These are phyloP conservation scores for Claviceps arundinis DNA, from an alignment of 2,329 filamentous ascomycete species.

Conservation along the genomic window DNA sequence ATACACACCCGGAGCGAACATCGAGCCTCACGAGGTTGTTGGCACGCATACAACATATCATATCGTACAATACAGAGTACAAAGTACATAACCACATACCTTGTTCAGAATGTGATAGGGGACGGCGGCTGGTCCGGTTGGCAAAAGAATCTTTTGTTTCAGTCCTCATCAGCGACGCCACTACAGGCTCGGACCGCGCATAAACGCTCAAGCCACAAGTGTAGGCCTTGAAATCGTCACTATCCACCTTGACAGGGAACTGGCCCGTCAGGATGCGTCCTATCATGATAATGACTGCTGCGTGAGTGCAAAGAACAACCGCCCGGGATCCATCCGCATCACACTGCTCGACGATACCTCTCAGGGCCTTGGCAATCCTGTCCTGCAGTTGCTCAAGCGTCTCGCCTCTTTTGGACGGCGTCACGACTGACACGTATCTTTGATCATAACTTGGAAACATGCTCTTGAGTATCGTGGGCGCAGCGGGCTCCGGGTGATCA, in stretches of 20 bases:
- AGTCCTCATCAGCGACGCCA: too few relatives aligned
- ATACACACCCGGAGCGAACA: too few relatives aligned
- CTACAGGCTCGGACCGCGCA: conserved; percentile 11
- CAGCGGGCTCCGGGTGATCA: conserved; percentile 67
- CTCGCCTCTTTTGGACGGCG: conserved; percentile 62
- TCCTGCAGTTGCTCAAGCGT: conserved; percentile 67
- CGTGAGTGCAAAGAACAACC: conserved; percentile 76
- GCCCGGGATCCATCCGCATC: conserved; percentile 58
- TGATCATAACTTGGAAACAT: conserved; percentile 54
- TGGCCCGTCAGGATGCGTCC: conserved; percentile 68
- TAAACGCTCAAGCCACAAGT: conserved; percentile 70
- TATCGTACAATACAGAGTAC: too few relatives aligned
- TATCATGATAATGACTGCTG: conserved; percentile 76
- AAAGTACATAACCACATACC: background rate
- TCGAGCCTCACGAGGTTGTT: too few relatives aligned
- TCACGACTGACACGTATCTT: conserved; percentile 47
- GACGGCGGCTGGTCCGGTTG: conserved; percentile 3
- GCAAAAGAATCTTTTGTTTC: background rate
- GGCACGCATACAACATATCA: too few relatives aligned
- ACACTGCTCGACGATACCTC: conserved; percentile 56
- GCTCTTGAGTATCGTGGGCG: conserved; percentile 43
- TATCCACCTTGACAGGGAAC: conserved; percentile 57
- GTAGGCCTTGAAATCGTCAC: conserved; percentile 73
- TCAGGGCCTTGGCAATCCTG: conserved; percentile 57
- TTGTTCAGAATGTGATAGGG: background rate